Evolutionary conservation across 2,329 filamentous ascomycete species (phyloP).

Genomic region (Raffaelea ambrosiae): DNA sequence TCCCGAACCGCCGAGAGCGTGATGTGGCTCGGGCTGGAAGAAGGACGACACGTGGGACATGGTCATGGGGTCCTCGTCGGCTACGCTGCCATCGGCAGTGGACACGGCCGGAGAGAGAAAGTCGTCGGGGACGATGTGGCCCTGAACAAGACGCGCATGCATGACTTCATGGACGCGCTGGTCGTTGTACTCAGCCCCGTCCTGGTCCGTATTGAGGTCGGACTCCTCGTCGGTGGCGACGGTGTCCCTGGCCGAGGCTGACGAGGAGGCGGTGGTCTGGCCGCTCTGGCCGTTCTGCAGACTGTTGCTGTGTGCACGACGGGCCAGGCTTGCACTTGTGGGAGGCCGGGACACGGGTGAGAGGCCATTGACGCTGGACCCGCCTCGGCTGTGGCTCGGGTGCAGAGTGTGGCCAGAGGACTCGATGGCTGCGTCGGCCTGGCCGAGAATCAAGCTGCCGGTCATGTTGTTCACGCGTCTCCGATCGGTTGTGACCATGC

Average conservation of each 20-base stretch:
- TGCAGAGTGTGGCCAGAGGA: conserved; percentile 20
- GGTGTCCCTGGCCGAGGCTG: background rate
- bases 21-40: conserved; percentile 57
- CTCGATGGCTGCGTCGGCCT: conserved; percentile 52
- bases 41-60: conserved; percentile 73
- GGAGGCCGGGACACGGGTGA: background rate
- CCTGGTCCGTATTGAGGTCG: conserved; percentile 26
- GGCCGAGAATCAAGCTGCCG: conserved; percentile 68
- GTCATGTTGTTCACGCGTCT: conserved; percentile 56
- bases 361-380: background rate
- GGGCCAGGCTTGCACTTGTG: background rate
- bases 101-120: conserved; percentile 72
- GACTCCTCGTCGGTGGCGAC: background rate
- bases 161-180: conserved; percentile 82
- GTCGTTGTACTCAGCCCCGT: conserved; percentile 56
- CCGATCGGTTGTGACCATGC: conserved; percentile 83
- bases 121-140: conserved; percentile 91
- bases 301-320: background rate
- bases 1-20: conserved; percentile 72
- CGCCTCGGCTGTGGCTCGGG: conserved; percentile 4
- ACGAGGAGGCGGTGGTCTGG: background rate
- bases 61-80: conserved; percentile 73
- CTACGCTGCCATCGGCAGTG: conserved; percentile 55
- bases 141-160: conserved; percentile 82
- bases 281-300: no score